Percentiles rank a stretch among this genome's conserved stretches.
Evolutionary conservation across 768 basidiomycete genomes (phyloP).

Genomic region (Ramaria sp.): DNA sequence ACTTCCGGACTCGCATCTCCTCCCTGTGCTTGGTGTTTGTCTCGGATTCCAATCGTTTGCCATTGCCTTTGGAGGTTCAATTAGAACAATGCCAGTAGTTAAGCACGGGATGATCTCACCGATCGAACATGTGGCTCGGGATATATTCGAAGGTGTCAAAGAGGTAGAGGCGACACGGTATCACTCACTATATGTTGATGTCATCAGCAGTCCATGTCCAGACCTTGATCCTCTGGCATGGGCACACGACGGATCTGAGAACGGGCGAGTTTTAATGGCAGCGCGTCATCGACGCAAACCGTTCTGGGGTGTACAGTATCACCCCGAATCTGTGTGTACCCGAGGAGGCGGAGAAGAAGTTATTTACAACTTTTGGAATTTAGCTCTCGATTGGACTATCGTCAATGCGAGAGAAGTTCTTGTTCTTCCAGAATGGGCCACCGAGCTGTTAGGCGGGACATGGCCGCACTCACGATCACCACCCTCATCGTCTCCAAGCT

Average conservation of each 20-base stretch:
- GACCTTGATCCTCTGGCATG: conserved; percentile 61
- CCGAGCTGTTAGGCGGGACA: conserved; percentile 31
- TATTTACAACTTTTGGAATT: conserved; percentile 61
- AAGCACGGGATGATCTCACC: conserved; percentile 70
- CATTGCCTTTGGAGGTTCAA: conserved; percentile 46
- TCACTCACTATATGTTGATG: conserved; percentile 62
- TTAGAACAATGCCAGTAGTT: conserved; percentile 53
- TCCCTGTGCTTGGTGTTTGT: conserved; percentile 79
- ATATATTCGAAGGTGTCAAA: conserved; percentile 50
- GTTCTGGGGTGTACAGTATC: conserved; percentile 86
- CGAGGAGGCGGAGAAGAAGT: conserved; percentile 57
- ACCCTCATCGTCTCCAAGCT: not conserved
- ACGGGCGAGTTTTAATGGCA: conserved; percentile 68
- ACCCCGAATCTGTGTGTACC: conserved; percentile 77
- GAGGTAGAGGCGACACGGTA: conserved; percentile 61
- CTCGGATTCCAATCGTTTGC: conserved; percentile 72
- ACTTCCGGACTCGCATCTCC: conserved; percentile 32
- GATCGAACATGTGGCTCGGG: conserved; percentile 45
- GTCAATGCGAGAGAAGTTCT: conserved; percentile 16
- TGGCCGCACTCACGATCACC: conserved; percentile 41
- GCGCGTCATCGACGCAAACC: conserved; percentile 50
- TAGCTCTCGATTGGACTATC: conserved; percentile 49
- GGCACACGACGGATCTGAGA: conserved; percentile 55
- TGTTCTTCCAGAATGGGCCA: conserved; percentile 33
- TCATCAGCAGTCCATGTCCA: conserved; percentile 19